Evolutionary conservation across 768 basidiomycete genomes (phyloP), one percentile per base, ranked within the genome.

Genomic region (Lactifluus pinguis): DNA sequence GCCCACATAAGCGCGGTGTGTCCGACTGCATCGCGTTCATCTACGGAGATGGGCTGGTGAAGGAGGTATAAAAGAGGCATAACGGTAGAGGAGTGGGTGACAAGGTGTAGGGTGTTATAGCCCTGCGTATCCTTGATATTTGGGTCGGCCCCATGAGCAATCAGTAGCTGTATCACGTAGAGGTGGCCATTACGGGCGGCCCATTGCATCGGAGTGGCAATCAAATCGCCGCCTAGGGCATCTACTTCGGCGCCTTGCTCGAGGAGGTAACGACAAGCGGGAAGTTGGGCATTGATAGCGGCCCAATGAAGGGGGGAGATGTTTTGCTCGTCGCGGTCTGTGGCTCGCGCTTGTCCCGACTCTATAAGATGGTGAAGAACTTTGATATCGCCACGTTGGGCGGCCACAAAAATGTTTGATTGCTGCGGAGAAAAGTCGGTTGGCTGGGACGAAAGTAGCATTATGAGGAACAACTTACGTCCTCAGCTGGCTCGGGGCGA

Each of bases 1-100:
- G 97, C 97, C 97, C 97, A 99, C 92, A 98, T 97, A 53, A 98
- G 79, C 0, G 91, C 80, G 0, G 95, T 97, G 70, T 98, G 97
- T 0, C 97, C 97, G 68, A 92, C 89, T 1, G 85, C 78, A 72
- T 99, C 97, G 44, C 85, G 81, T 50, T 87, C 87, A 70, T 99
- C 97, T 60, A 98, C 87, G 47, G 84, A 86, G 64, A 99, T 82
- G 3, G 95, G 94, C 71, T 98, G 95, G 70, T 95, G 92, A 6
- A 98, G 80, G 29, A 97, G 77, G 69, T 92, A 95, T 41, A 98
- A 76, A 41, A 99, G 72, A 0, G 97, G 89, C 95, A 98, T 97
- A 63, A 98, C 90, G 10, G 85, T 87, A 2, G 89, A 92, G 0
- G 91, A 94, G 69, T 98, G 95, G 1, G 93, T 97, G 62, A 95